phyloP scores from a whole-genome alignment of 352 stramenopile species.

The Phytopythium vexans region DNA sequence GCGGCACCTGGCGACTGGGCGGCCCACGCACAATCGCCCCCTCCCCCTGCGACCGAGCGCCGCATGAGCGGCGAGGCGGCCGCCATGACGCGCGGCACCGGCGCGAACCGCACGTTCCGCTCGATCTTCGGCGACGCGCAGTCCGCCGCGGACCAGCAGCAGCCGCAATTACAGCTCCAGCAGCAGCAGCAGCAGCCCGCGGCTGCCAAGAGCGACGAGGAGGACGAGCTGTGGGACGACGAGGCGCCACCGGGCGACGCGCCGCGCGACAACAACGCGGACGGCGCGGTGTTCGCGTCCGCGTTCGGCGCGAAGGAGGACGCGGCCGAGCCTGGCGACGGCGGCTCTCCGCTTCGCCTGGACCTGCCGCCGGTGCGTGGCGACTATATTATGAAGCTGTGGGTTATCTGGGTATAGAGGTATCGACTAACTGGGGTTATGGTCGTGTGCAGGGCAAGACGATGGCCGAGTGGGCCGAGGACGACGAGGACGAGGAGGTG shows the following conservation, averaged over 20 bases:
- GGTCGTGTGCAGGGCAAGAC: conserved; percentile 34
- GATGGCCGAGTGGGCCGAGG: conserved; percentile 74
- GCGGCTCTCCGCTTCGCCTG: no score
- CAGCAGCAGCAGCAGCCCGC: not conserved
- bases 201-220: conserved; percentile 16
- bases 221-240: conserved; percentile 56
- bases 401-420: not conserved
- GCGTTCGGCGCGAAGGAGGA: not conserved
- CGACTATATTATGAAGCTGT: not conserved
- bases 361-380: not conserved
- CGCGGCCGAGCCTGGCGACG: not conserved
- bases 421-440: not conserved
- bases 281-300: conserved; percentile 1
- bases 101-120: conserved; percentile 67
- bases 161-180: not conserved
- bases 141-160: not conserved
- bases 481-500: conserved; percentile 76
- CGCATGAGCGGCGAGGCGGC: conserved; percentile 25
- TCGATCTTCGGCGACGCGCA: conserved; percentile 50
- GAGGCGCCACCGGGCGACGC: conserved; percentile 17
- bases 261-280: conserved; percentile 13
- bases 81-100: conserved; percentile 42
- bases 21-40: not conserved
- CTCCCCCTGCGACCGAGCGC: not conserved
- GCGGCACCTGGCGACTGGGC: no score